Percentiles rank a stretch among this genome's conserved stretches.
phyloP scores from a whole-genome alignment of 176 grass and related monocot genomes.

The Pontederia crassipes region DNA sequence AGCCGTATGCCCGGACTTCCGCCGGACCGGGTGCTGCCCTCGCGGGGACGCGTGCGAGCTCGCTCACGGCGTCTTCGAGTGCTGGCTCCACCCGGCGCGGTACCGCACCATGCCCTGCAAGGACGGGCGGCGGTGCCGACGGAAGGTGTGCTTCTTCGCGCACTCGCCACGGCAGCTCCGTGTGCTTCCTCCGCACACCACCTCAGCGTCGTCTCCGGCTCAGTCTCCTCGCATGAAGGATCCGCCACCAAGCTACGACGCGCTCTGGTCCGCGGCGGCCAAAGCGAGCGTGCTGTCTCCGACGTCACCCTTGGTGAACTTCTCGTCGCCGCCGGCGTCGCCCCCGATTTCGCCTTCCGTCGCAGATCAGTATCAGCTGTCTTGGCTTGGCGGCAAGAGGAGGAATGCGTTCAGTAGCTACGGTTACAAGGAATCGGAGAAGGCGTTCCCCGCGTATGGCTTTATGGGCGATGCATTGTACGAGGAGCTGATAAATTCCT shows the following conservation, averaged over 20 bases:
- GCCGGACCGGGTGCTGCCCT: not conserved
- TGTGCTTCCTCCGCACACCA: not conserved
- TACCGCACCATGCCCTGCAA: constrained; percentile 11
- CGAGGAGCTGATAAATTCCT: not conserved
- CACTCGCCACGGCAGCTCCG: not conserved
- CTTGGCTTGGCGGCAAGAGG: not conserved
- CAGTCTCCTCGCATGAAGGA: not conserved
- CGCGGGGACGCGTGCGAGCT: constrained; percentile 3
- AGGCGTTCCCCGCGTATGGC: not conserved
- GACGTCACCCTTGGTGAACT: not conserved
- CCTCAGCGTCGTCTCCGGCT: not conserved
- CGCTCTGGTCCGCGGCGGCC: not conserved
- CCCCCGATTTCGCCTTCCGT: not conserved
- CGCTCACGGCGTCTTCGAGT: constrained; percentile 5
- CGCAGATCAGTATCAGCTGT: not conserved
- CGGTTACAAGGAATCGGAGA: not conserved
- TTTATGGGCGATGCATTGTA: not conserved
- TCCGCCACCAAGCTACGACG: not conserved
- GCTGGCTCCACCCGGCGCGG: constrained; percentile 4
- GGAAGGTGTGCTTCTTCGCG: constrained; percentile 6
- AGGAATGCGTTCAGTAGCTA: not conserved
- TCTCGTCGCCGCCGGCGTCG: not conserved
- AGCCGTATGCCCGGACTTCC: not conserved
- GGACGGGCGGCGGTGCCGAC: constrained; percentile 1
- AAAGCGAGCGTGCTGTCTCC: not conserved